Percentiles rank a stretch among this genome's conserved stretches.
These are phyloP conservation scores for Ophiosphaerella herpotricha DNA, from an alignment of 2,329 filamentous ascomycete species.

Conservation along the genomic window DNA sequence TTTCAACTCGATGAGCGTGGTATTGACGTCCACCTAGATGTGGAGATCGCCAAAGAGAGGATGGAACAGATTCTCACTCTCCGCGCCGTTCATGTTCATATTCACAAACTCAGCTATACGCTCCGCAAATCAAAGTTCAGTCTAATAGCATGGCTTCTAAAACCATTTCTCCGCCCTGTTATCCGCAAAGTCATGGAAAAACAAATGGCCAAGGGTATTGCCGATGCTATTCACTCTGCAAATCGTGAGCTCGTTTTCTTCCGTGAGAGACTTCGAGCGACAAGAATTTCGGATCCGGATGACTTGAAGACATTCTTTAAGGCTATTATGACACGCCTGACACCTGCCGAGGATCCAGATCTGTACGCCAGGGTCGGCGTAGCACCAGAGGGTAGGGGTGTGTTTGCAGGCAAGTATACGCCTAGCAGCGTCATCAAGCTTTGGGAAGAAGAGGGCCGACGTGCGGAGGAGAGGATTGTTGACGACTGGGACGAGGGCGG, in stretches of 20 bases:
- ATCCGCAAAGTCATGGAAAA: constrained; percentile 78
- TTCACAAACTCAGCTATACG: constrained; percentile 85
- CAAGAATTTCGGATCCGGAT: constrained; percentile 78
- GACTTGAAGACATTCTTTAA: constrained; percentile 82
- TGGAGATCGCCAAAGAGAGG: constrained; percentile 78
- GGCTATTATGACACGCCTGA: constrained; percentile 77
- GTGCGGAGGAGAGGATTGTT: constrained; percentile 69
- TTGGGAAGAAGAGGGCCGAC: constrained; percentile 80
- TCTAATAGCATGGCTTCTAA: constrained; percentile 80
- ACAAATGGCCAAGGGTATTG: constrained; percentile 74
- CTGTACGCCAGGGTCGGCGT: constrained; percentile 75
- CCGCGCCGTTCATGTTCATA: constrained; percentile 73
- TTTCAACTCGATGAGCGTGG: constrained; percentile 86
- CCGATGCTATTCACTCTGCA: constrained; percentile 69
- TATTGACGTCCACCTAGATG: constrained; percentile 81
- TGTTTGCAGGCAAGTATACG: constrained; percentile 85
- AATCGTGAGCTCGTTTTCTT: constrained; percentile 89
- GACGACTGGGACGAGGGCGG: constrained; percentile 73
- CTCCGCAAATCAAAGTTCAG: constrained; percentile 76
- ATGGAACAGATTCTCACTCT: constrained; percentile 83
- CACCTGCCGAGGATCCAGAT: constrained; percentile 74
- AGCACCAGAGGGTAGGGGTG: constrained; percentile 61
- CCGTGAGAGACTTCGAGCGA: constrained; percentile 82
- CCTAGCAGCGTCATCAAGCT: constrained; percentile 86
- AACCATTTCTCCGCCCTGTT: constrained; percentile 80